Base-by-base conservation (phyloP, 495 filamentous ascomycete species). In the Tuber brumale region DNA sequence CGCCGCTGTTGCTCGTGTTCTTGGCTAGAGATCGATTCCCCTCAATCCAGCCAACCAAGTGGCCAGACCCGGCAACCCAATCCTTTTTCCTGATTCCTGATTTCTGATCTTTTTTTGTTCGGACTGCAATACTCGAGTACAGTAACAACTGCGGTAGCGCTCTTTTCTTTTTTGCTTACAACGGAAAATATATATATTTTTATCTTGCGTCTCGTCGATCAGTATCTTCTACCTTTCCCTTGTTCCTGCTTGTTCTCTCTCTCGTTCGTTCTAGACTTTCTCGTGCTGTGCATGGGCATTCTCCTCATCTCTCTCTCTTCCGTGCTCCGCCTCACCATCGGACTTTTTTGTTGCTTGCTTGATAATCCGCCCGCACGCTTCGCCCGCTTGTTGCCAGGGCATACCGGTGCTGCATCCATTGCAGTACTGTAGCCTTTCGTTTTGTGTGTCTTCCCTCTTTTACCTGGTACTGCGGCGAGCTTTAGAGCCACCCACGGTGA, bases 351-450 rank as follows among this genome's bases (percentile, higher is more conserved):
- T 35, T 66, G 57, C 57, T 35, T 66, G 57, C 57, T 66, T 66
- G 27, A 66, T 66, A 66, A 66, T 66, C 57, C 57, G 57, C 27
- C 57, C 51, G 27, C 51, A n/a, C n/a, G 51, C 51, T 61, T 27
- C 51, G n/a, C 51, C 57, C 57, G 27, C 57, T 66, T 19, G 4
- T 18, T 35, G 27, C 27, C 14, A 35, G 57, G n/a, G 12, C 57
- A 35, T 66, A 66, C 27, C 31, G 14, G 7, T 27, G 27, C 12
- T 66, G 16, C 57, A 18, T 31, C 27, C 12, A 27, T 31, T 66
- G 16, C 57, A 4, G 27, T 42, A 8, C 41, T 42, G 41, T 31
- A 31, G n/a, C 57, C 27, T 66, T 66, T 31, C 27, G n/a, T 27
- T 31, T 16, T 31, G 51, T 61, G n/a, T 61, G 51, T 61, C 51